A percentile compares a stretch with the other conserved stretches of the same genome.
Evolutionary conservation across 805 yeast species (phyloP).

Genomic region (Candida maesae): DNA sequence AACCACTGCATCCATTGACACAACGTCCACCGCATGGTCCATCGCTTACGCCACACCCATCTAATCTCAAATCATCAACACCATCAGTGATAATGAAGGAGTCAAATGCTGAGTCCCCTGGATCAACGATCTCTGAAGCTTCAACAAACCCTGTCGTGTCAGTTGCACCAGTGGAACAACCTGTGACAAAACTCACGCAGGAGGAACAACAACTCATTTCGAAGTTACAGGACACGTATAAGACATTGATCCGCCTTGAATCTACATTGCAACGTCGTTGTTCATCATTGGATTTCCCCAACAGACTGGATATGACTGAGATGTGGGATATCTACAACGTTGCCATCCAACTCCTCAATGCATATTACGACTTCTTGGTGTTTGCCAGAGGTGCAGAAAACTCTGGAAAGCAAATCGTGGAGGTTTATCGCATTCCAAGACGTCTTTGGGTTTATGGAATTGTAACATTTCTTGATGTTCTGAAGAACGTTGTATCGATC

Average conservation of each 20-base stretch:
- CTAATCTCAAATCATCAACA: slow-evolving; percentile 1
- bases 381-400: slow-evolving; percentile 71
- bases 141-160: slow-evolving; percentile 9
- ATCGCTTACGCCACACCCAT: slow-evolving; percentile 9
- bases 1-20: slow-evolving; percentile 1
- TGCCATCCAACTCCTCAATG: slow-evolving; percentile 60
- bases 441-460: slow-evolving; percentile 86
- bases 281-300: slow-evolving; percentile 53
- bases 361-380: slow-evolving; percentile 67
- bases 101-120: slow-evolving; percentile 21
- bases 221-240: slow-evolving; percentile 71
- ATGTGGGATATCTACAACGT: slow-evolving; percentile 70
- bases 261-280: slow-evolving; percentile 69
- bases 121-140: slow-evolving; percentile 17
- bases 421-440: slow-evolving; percentile 72
- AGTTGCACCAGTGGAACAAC: slow-evolving; percentile 9
- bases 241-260: slow-evolving; percentile 62
- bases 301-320: slow-evolving; percentile 54
- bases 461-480: slow-evolving; percentile 72
- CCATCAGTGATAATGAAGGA: slow-evolving; percentile 15
- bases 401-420: slow-evolving; percentile 74
- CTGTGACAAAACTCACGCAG: slow-evolving; percentile 33
- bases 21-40: slow-evolving; percentile 5
- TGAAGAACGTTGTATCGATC: slow-evolving; percentile 68
- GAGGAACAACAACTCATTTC: slow-evolving; percentile 66